Conservation (phyloP, 202 grass and related monocot species). For the Schoenoplectus triqueter region DNA sequence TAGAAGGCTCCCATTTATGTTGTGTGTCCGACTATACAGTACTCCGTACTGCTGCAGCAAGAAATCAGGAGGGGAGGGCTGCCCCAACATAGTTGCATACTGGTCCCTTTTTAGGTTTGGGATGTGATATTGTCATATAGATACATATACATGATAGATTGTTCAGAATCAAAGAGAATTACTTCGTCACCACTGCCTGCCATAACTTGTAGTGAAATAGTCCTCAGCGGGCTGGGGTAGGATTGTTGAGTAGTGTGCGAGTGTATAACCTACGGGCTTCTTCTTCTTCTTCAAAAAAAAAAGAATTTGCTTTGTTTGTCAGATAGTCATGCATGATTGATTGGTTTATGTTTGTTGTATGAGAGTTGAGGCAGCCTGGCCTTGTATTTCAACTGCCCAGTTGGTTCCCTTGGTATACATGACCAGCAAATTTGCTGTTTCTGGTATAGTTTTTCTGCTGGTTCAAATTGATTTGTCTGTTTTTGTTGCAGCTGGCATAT, state of each 20-base stretch:
- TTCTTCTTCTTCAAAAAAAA: no score
- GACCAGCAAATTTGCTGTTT: slow-evolving; percentile 5
- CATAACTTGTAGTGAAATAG: no score
- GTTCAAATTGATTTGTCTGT: not conserved
- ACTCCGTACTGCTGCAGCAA: not conserved
- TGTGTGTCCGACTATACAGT: not conserved
- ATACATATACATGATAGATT: not conserved
- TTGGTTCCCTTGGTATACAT: slow-evolving; percentile 3
- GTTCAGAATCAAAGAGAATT: not conserved
- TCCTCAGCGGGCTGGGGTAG: no score
- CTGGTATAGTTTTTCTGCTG: slow-evolving; percentile 11
- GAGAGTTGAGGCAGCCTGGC: not conserved
- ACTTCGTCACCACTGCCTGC: no score
- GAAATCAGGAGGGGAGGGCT: not conserved
- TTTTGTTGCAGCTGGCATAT: slow-evolving; percentile 24
- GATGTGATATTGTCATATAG: not conserved
- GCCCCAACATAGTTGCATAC: not conserved
- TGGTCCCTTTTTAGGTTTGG: not conserved
- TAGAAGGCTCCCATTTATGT: slow-evolving; percentile 16
- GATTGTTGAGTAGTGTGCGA: no score
- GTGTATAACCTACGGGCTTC: no score
- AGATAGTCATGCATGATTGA: not conserved
- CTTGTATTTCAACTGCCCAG: not conserved
- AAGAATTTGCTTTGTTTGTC: not conserved
- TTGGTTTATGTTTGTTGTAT: not conserved